These are phyloP conservation scores for Vitellaria paradoxa DNA, from an alignment of 179 eudicot genomes.

Conservation along the genomic window DNA sequence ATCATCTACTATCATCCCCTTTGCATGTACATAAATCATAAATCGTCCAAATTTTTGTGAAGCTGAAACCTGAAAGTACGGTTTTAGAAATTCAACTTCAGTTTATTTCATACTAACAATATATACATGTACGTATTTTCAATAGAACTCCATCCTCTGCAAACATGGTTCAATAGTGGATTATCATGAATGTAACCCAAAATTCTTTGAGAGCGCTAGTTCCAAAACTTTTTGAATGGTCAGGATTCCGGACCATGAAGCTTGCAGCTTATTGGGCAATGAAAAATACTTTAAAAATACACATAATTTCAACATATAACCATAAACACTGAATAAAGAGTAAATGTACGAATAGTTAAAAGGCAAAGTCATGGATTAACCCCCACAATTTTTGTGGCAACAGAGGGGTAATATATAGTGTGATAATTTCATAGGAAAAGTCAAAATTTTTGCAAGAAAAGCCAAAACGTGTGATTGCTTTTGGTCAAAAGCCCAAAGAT, in stretches of 20 bases:
- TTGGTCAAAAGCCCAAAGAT: no score
- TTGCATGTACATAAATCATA: constrained; percentile 91
- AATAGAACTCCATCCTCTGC: neutral
- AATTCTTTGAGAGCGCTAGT: neutral
- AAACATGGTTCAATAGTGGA: no score
- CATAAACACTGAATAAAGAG: no score
- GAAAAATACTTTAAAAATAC: neutral
- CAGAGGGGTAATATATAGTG: no score
- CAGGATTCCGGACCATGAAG: neutral
- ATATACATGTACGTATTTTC: neutral
- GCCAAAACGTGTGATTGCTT: no score
- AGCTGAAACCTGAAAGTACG: constrained; percentile 33
- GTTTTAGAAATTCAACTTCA: constrained; percentile 2
- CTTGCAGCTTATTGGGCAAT: neutral
- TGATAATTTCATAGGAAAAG: no score
- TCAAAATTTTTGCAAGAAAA: no score
- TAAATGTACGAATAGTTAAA: no score
- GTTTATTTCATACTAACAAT: neutral
- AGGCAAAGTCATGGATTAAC: no score
- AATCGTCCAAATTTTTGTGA: constrained; percentile 56
- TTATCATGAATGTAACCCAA: neutral
- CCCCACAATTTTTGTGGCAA: no score
- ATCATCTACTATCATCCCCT: constrained; percentile 94
- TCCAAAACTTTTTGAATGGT: neutral
- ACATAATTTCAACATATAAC: no score